Evolutionary conservation across 306 rosid species (phyloP).

Genomic region (Trifolium repens): DNA sequence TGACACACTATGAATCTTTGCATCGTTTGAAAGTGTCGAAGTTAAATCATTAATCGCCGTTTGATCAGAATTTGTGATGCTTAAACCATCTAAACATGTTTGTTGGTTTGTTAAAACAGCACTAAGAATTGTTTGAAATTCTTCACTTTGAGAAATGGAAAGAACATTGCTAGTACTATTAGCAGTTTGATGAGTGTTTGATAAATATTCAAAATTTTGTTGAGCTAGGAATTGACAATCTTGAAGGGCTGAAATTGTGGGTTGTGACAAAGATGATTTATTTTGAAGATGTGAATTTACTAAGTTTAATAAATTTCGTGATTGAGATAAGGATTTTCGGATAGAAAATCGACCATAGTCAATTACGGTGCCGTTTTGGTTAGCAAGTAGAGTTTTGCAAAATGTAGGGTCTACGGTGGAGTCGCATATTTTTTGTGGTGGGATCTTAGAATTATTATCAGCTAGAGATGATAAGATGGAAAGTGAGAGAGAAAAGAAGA

Average conservation of each 20-base stretch:
- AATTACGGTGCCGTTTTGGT: conserved; percentile 51
- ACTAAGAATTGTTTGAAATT: conserved; percentile 63
- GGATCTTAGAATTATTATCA: conserved; percentile 15
- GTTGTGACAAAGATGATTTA: conserved; percentile 45
- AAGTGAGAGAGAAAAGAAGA: conserved; percentile 20
- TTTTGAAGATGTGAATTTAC: conserved; percentile 50
- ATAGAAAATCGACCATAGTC: conserved; percentile 61
- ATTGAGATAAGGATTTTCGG: conserved; percentile 65
- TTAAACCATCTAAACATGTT: conserved; percentile 70
- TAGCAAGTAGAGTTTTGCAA: conserved; percentile 59
- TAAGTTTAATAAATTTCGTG: conserved; percentile 50
- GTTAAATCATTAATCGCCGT: conserved; percentile 51
- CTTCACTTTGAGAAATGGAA: conserved; percentile 56
- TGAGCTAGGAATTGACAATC: conserved; percentile 68
- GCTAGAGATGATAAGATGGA: conserved; percentile 14
- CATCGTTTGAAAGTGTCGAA: conserved; percentile 52
- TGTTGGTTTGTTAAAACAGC: conserved; percentile 72
- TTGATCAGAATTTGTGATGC: conserved; percentile 54
- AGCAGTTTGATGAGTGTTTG: conserved; percentile 40
- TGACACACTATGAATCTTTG: conserved; percentile 71
- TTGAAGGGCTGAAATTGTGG: conserved; percentile 62
- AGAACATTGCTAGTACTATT: conserved; percentile 37
- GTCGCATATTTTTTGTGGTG: conserved; percentile 55
- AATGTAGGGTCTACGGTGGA: conserved; percentile 60
- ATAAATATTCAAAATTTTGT: conserved; percentile 58